A percentile compares a stretch with the other conserved stretches of the same genome.
These are phyloP conservation scores for Apophysomyces trapeziformis DNA, from an alignment of 371 early-diverging fungal genomes.

Conservation along the genomic window DNA sequence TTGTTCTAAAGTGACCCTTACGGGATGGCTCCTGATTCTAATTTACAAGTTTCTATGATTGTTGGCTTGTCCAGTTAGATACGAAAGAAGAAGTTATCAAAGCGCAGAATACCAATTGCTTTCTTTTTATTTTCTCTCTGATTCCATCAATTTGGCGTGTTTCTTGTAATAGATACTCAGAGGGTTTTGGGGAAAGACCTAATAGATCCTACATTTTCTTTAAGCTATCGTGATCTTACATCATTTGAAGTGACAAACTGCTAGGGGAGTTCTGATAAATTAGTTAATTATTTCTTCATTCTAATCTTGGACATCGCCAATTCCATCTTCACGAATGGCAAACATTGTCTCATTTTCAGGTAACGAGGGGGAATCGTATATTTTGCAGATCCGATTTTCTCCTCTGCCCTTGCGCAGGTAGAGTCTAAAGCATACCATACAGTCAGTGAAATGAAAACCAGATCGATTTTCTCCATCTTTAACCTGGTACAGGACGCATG, in stretches of 20 bases:
- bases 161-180: no score
- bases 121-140: no score
- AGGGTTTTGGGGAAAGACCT: no score
- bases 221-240: no score
- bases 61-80: no score
- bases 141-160: no score
- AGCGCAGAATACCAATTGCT: no score
- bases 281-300: not conserved
- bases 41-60: no score
- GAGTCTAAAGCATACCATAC: constrained; percentile 43
- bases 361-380: constrained; percentile 86
- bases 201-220: no score
- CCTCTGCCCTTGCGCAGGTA: constrained; percentile 83
- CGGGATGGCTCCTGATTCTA: no score
- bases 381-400: constrained; percentile 83
- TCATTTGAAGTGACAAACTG: no score
- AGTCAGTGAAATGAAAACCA: not conserved
- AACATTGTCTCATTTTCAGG: constrained; percentile 79
- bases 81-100: no score
- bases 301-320: constrained; percentile 63
- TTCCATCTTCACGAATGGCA: constrained; percentile 67
- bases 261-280: not conserved
- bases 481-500: constrained; percentile 92
- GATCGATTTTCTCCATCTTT: not conserved
- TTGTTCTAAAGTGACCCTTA: constrained; percentile 27